Evolutionary conservation across 1,139 yeast species (phyloP).

Genomic region (Nakaseomyces delphensis): DNA sequence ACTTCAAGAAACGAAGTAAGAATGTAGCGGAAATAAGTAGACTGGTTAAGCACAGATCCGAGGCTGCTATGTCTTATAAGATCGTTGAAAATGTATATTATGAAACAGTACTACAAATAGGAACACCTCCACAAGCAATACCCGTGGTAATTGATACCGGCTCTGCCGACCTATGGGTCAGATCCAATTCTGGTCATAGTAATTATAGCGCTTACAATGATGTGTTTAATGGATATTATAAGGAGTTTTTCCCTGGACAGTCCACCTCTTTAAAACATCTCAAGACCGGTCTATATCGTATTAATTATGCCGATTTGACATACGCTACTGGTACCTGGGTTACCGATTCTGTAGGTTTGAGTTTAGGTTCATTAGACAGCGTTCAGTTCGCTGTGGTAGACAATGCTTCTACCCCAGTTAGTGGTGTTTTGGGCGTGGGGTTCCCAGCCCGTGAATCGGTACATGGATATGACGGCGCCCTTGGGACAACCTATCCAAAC

Average conservation of each 20-base stretch:
- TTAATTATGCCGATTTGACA: conserved; percentile 19
- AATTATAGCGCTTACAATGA: conserved; percentile 13
- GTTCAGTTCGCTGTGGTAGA: conserved; percentile 24
- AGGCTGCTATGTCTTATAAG: neutral
- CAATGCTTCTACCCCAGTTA: conserved; percentile 18
- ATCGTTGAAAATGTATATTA: conserved; percentile 21
- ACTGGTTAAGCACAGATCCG: neutral
- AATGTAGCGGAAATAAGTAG: too few species aligned
- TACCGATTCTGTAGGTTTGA: conserved; percentile 15
- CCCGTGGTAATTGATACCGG: conserved; percentile 57
- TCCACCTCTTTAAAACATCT: conserved; percentile 13
- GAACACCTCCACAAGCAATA: conserved; percentile 46
- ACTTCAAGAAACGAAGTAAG: neutral
- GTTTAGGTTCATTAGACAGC: conserved; percentile 12
- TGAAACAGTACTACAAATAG: conserved; percentile 40
- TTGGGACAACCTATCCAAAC: conserved; percentile 39
- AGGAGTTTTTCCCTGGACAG: neutral
- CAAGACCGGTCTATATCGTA: conserved; percentile 18
- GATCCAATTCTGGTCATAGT: conserved; percentile 11
- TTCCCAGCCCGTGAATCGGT: conserved; percentile 21
- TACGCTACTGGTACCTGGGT: conserved; percentile 26
- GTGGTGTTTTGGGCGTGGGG: conserved; percentile 28
- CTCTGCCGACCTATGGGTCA: conserved; percentile 60
- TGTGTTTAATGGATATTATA: neutral
- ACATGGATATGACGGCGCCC: conserved; percentile 18